A percentile compares a stretch with the other conserved stretches of the same genome.
These are phyloP conservation scores for Fraxinus velutina DNA, from an alignment of 305 asterid species.

Conservation along the genomic window DNA sequence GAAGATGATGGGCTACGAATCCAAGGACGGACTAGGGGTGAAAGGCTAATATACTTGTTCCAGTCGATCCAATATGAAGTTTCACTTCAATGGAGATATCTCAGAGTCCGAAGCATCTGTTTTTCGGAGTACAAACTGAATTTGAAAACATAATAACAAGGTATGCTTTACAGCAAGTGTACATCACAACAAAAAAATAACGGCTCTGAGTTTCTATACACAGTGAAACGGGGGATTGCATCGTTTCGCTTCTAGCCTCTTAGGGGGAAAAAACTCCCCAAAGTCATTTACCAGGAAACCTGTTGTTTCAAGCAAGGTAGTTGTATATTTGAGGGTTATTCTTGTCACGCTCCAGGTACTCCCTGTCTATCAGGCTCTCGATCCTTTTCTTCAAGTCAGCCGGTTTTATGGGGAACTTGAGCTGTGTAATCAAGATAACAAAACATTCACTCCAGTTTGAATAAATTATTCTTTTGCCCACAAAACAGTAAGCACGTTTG, in stretches of 20 bases:
- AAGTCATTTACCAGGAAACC: constrained; percentile 30
- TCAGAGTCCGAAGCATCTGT: neutral
- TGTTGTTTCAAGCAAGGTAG: constrained; percentile 62
- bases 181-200: constrained; percentile 31
- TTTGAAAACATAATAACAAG: constrained; percentile 1
- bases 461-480: neutral
- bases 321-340: constrained; percentile 84
- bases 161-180: constrained; percentile 36
- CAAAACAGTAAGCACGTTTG: neutral
- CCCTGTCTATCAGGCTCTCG: constrained; percentile 93
- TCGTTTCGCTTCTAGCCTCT: constrained; percentile 12
- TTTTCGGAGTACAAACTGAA: constrained; percentile 10
- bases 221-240: constrained; percentile 35
- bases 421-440: constrained; percentile 45
- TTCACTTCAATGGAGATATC: neutral
- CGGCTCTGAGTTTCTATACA: constrained; percentile 55
- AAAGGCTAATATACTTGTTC: neutral
- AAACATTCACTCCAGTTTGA: neutral
- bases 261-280: constrained; percentile 21
- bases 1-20: neutral
- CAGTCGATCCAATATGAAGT: neutral
- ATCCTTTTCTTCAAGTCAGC: constrained; percentile 95
- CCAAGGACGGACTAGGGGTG: neutral
- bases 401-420: constrained; percentile 91
- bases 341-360: constrained; percentile 85